phyloP scores from a whole-genome alignment of 352 stramenopile species.

The Plasmopara halstedii region DNA sequence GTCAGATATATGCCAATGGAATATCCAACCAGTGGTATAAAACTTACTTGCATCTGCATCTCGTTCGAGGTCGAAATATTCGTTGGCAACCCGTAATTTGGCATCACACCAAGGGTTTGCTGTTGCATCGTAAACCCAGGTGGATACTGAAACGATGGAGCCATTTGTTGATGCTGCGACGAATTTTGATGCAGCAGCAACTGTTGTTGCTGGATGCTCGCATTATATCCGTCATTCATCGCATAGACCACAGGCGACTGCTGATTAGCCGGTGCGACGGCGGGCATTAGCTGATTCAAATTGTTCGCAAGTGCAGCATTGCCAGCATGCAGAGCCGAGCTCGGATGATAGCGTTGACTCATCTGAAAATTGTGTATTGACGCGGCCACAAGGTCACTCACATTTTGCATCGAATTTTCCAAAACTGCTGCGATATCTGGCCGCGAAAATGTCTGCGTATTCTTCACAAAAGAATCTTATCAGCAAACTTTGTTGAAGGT shows the following conservation, averaged over 20 bases:
- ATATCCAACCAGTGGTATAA: no score
- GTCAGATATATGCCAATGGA: no score
- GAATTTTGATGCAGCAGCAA: constrained; percentile 13
- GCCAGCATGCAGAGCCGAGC: constrained; percentile 9
- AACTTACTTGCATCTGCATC: constrained; percentile 38
- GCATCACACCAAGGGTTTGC: constrained; percentile 30
- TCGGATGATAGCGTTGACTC: constrained; percentile 48
- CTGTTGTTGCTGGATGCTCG: constrained; percentile 25
- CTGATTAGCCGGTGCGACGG: constrained; percentile 11
- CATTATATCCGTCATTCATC: constrained; percentile 33
- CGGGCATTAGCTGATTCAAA: constrained; percentile 17
- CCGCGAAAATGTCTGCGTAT: constrained; percentile 13
- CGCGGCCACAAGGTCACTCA: constrained; percentile 58
- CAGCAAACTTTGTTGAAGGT: no score
- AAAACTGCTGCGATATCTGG: constrained; percentile 14
- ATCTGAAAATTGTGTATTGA: constrained; percentile 75
- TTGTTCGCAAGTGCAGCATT: constrained; percentile 25
- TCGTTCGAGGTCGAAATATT: constrained; percentile 26
- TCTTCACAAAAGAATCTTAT: no score
- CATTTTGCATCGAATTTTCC: constrained; percentile 35
- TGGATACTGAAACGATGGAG: constrained; percentile 25
- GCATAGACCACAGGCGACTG: constrained; percentile 32
- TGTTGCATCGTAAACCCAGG: constrained; percentile 38
- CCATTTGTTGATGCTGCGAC: constrained; percentile 14
- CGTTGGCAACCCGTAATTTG: constrained; percentile 44